Evolutionary conservation across 2,329 filamentous ascomycete genomes (phyloP).

Genomic region (Aspergillus ochraceoroseus): DNA sequence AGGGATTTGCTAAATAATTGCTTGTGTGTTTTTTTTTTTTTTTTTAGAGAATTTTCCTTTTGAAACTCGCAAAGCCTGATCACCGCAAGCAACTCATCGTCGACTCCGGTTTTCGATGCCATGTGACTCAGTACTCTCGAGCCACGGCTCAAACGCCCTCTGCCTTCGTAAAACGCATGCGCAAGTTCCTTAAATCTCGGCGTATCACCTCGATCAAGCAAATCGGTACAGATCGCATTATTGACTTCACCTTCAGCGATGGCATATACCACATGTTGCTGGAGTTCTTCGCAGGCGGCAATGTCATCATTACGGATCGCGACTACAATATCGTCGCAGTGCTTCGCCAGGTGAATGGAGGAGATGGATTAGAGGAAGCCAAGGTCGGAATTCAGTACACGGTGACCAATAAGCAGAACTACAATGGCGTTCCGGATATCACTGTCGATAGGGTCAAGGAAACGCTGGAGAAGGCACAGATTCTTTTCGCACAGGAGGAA

Average conservation of each 20-base stretch:
- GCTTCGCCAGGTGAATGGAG: constrained; percentile 72
- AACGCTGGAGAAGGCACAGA: constrained; percentile 62
- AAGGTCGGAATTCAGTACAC: constrained; percentile 73
- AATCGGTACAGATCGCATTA: constrained; percentile 86
- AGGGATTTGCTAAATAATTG: constrained; percentile 12
- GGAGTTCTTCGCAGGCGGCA: constrained; percentile 95
- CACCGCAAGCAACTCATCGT: constrained; percentile 84
- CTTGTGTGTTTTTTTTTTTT: background rate
- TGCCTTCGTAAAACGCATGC: constrained; percentile 74
- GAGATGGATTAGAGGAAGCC: constrained; percentile 77
- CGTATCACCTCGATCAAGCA: constrained; percentile 75
- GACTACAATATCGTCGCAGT: constrained; percentile 78
- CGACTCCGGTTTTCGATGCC: constrained; percentile 92
- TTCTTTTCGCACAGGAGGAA: constrained; percentile 35
- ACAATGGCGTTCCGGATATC: constrained; percentile 65
- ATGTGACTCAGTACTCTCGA: constrained; percentile 84
- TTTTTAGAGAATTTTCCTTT: constrained; percentile 72
- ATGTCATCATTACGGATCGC: constrained; percentile 84
- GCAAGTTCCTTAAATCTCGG: constrained; percentile 83
- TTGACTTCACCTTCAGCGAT: constrained; percentile 90
- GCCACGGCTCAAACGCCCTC: constrained; percentile 81
- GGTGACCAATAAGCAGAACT: constrained; percentile 79
- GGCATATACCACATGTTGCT: constrained; percentile 81
- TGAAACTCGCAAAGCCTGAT: constrained; percentile 90
- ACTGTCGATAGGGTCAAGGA: constrained; percentile 66